These are phyloP conservation scores for Cardamine resedifolia DNA, from an alignment of 345 rosid species.

Conservation along the genomic window DNA sequence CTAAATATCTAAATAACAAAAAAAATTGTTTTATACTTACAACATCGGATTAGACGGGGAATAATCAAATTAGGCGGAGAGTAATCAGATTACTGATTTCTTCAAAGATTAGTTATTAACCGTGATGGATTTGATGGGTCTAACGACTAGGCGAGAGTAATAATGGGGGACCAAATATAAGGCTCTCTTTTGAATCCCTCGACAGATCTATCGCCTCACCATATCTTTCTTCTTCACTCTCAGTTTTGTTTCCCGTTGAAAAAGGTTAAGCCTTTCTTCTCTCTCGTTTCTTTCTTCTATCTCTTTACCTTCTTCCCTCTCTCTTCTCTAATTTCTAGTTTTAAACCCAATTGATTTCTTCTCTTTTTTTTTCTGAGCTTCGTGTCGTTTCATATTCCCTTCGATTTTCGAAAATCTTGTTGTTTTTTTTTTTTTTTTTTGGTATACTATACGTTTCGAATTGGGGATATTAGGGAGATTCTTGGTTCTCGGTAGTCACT, in stretches of 20 bases:
- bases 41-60: no score
- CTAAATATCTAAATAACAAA: no score
- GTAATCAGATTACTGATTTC: no score
- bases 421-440: no score
- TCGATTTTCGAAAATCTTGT: neutral
- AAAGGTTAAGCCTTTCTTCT: conserved; percentile 23
- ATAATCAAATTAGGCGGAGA: no score
- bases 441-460: neutral
- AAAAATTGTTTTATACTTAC: no score
- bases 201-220: conserved; percentile 27
- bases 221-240: conserved; percentile 13
- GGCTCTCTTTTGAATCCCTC: conserved; percentile 32
- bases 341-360: neutral
- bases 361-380: neutral
- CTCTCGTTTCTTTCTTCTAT: no score
- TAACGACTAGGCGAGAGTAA: no score
- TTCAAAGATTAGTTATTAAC: no score
- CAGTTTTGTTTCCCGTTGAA: conserved; percentile 21
- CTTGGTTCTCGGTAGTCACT: neutral
- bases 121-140: no score
- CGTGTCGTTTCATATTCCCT: conserved; percentile 27
- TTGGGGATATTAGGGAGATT: neutral
- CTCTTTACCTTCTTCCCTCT: neutral
- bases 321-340: neutral
- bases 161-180: conserved; percentile 35